phyloP scores from a whole-genome alignment of 345 rosid genomes.

The Noccaea caerulescens region DNA sequence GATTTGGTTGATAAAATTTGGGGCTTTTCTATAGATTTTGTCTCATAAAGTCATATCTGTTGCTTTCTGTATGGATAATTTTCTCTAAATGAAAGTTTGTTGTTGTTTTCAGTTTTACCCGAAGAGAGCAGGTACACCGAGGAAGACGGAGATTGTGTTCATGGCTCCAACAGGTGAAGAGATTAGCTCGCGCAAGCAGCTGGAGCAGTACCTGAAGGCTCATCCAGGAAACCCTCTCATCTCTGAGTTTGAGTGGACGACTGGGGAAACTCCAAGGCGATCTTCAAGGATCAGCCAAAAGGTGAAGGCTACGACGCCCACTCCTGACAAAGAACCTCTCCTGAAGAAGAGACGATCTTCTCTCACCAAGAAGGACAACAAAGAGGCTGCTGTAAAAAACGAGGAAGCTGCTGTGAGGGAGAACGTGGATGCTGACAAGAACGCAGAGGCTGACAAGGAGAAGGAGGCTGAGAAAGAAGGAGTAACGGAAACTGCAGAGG shows the following conservation, averaged over 20 bases:
- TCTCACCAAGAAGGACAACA: constrained; percentile 40
- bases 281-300: constrained; percentile 83
- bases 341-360: constrained; percentile 66
- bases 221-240: constrained; percentile 73
- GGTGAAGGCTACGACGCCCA: constrained; percentile 68
- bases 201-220: constrained; percentile 79
- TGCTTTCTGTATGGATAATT: constrained; percentile 2
- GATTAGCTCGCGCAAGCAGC: constrained; percentile 60
- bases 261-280: constrained; percentile 92
- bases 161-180: constrained; percentile 85
- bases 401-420: constrained; percentile 25
- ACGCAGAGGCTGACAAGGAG: constrained; percentile 6
- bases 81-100: background rate
- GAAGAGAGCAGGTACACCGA: constrained; percentile 63
- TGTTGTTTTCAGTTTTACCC: constrained; percentile 59
- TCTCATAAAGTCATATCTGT: background rate
- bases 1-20: constrained; percentile 25
- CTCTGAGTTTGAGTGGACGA: constrained; percentile 82
- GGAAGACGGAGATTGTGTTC: constrained; percentile 72
- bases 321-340: constrained; percentile 64
- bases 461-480: background rate
- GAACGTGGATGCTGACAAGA: constrained; percentile 37
- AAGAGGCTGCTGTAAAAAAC: constrained; percentile 28
- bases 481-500: background rate
- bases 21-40: constrained; percentile 23